Evolutionary conservation across 176 grass and related monocot genomes (phyloP).

Genomic region (Rhynchospora tenuis): DNA sequence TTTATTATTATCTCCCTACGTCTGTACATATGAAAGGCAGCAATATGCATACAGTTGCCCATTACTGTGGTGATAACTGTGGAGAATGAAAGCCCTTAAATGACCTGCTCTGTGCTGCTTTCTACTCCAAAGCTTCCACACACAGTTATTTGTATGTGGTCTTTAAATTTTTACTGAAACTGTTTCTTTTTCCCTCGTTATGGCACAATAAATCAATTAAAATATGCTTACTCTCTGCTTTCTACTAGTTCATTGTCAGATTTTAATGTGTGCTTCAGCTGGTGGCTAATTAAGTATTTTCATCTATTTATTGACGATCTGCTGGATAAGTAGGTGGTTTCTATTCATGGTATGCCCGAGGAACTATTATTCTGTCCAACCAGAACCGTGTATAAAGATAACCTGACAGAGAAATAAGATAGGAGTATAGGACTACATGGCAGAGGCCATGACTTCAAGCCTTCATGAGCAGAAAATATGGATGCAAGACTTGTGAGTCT

Average conservation of each 20-base stretch:
- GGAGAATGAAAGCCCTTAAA: background rate
- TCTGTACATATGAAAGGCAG: background rate
- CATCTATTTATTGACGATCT: background rate
- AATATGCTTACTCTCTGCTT: background rate
- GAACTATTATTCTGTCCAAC: background rate
- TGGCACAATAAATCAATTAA: background rate
- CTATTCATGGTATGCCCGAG: background rate
- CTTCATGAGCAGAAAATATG: too few species aligned
- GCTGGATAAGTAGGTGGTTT: background rate
- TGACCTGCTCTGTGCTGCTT: background rate
- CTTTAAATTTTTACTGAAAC: background rate
- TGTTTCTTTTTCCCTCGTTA: background rate
- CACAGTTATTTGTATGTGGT: background rate
- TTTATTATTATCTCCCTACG: background rate
- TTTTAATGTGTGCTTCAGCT: background rate
- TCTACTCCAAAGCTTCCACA: background rate
- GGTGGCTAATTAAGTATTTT: background rate
- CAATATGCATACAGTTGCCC: background rate
- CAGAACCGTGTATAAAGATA: background rate
- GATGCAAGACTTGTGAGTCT: too few species aligned
- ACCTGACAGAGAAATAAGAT: background rate
- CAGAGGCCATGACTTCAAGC: too few species aligned
- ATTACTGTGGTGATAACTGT: background rate
- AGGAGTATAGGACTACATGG: too few species aligned
- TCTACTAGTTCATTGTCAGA: background rate